Percentiles rank a stretch among this genome's conserved stretches.
phyloP scores from a whole-genome alignment of 305 asterid species.

The Rubia tinctorum region DNA sequence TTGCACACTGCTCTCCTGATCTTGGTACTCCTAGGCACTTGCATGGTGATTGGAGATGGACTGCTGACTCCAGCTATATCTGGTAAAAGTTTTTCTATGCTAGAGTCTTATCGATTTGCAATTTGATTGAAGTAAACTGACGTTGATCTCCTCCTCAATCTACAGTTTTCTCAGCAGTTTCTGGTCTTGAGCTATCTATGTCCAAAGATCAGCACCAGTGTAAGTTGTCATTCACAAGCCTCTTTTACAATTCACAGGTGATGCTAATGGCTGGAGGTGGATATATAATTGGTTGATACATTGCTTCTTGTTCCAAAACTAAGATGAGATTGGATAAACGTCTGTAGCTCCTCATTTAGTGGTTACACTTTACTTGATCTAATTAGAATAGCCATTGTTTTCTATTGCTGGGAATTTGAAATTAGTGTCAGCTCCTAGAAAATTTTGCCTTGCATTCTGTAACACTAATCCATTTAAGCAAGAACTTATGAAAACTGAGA shows the following conservation, averaged over 20 bases:
- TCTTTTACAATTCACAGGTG: not conserved
- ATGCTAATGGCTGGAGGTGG: slow-evolving; percentile 4
- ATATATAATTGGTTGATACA: slow-evolving; percentile 4
- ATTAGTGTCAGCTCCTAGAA: not conserved
- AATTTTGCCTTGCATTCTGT: not conserved
- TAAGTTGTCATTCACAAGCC: slow-evolving; percentile 33
- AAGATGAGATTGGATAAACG: not conserved
- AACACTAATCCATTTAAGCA: not conserved
- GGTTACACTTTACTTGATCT: not conserved
- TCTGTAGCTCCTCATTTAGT: not conserved
- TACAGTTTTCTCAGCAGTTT: slow-evolving; percentile 89
- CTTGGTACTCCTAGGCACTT: slow-evolving; percentile 90
- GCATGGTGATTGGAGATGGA: slow-evolving; percentile 99
- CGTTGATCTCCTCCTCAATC: slow-evolving; percentile 8
- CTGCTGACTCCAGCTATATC: slow-evolving; percentile 96
- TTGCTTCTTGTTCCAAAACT: not conserved
- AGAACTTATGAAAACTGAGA: not conserved
- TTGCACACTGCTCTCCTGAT: slow-evolving; percentile 77
- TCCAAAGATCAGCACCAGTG: slow-evolving; percentile 95
- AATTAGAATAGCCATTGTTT: not conserved
- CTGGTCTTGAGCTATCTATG: slow-evolving; percentile 95
- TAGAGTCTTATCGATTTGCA: not conserved
- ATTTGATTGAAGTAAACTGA: slow-evolving; percentile 13
- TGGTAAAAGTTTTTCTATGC: slow-evolving; percentile 34
- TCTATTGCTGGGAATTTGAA: not conserved